These are phyloP conservation scores for Saccharomyces hybrid DNA, from an alignment of 1,139 yeast genomes.

Conservation along the genomic window DNA sequence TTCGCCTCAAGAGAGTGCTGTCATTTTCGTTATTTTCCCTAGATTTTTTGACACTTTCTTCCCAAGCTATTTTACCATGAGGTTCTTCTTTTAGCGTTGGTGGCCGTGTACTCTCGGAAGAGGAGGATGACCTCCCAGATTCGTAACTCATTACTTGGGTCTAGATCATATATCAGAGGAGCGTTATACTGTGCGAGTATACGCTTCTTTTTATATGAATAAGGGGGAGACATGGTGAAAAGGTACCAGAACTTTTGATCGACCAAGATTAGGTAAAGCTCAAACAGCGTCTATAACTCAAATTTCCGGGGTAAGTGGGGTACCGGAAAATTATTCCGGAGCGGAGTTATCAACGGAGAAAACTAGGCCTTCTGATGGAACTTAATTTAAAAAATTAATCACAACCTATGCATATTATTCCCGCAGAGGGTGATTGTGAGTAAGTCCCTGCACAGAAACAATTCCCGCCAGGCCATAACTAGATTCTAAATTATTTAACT, in stretches of 20 bases:
- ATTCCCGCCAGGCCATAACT: background rate
- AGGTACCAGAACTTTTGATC: background rate
- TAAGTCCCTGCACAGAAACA: background rate
- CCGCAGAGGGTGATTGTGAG: background rate
- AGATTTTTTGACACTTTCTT: background rate
- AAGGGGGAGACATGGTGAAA: background rate
- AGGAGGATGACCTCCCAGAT: background rate
- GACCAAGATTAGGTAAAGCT: background rate
- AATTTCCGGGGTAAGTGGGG: background rate
- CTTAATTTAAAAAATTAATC: background rate
- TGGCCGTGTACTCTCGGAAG: background rate
- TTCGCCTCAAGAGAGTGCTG: background rate
- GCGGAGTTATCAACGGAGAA: background rate
- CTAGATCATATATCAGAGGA: background rate
- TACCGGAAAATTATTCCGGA: background rate
- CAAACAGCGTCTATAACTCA: background rate
- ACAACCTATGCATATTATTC: background rate
- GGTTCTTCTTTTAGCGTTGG: background rate
- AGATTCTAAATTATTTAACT: background rate
- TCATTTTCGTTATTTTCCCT: background rate
- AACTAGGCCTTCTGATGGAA: background rate
- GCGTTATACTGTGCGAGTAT: background rate
- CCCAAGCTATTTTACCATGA: background rate
- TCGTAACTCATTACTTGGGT: background rate
- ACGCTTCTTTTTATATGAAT: background rate